These are phyloP conservation scores for Gomphus sp. DNA, from an alignment of 1,284 basidiomycete genomes.

Conservation along the genomic window DNA sequence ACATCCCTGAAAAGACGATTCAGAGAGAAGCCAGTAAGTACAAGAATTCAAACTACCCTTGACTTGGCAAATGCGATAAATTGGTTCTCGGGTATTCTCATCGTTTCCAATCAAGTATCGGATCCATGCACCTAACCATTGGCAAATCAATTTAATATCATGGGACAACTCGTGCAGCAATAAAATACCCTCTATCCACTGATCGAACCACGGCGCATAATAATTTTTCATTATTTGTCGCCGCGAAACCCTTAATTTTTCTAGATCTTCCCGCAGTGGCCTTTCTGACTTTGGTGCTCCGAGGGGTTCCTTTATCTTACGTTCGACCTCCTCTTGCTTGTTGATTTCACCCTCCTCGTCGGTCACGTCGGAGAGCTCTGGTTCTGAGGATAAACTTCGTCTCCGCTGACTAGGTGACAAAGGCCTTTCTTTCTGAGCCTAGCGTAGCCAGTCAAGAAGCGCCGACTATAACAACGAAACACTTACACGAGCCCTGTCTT, in stretches of 20 bases:
- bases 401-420: constrained; percentile 15
- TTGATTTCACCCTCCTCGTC: constrained; percentile 75
- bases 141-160: constrained; percentile 20
- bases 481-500: constrained; percentile 62
- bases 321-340: constrained; percentile 59
- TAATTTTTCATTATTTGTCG: constrained; percentile 54
- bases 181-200: constrained; percentile 63
- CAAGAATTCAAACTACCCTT: constrained; percentile 34
- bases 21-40: constrained; percentile 9
- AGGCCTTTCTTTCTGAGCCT: constrained; percentile 10
- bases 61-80: constrained; percentile 81
- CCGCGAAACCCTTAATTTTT: constrained; percentile 51
- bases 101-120: constrained; percentile 62
- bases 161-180: constrained; percentile 14
- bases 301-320: constrained; percentile 46
- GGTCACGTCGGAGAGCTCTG: constrained; percentile 35
- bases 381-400: constrained; percentile 11
- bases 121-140: constrained; percentile 62
- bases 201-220: constrained; percentile 68
- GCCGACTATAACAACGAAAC: not conserved
- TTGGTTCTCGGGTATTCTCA: constrained; percentile 37
- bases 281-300: constrained; percentile 38
- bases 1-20: constrained; percentile 30
- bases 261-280: constrained; percentile 45
- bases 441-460: not conserved